A percentile compares a stretch with the other conserved stretches of the same genome.
phyloP scores from a whole-genome alignment of 2,329 filamentous ascomycete genomes.

The Hymenoscyphus albidus region DNA sequence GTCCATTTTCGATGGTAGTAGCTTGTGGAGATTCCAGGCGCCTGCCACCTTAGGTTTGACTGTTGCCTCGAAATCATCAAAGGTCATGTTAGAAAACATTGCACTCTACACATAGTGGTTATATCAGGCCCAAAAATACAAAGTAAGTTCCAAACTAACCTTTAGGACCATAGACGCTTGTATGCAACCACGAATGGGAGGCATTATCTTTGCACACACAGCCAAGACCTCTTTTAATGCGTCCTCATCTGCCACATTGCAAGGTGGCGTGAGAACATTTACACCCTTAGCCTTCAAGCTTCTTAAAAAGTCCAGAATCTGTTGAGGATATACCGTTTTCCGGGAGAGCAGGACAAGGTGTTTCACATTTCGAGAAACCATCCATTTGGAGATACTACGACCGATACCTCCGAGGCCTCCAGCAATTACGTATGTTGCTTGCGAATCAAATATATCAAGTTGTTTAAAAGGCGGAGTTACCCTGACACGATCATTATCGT shows the following conservation, averaged over 20 bases:
- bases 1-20: neutral
- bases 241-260: constrained; percentile 44
- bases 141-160: constrained; percentile 3
- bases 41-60: constrained; percentile 9
- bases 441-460: constrained; percentile 13
- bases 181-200: constrained; percentile 41
- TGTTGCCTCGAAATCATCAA: neutral
- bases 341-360: constrained; percentile 33
- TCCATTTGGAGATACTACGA: constrained; percentile 21
- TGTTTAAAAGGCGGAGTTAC: neutral
- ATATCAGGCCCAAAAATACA: too few species aligned
- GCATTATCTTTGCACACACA: constrained; percentile 11
- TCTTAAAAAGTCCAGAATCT: constrained; percentile 4
- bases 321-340: constrained; percentile 7
- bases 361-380: constrained; percentile 25
- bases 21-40: constrained; percentile 11
- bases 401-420: constrained; percentile 35
- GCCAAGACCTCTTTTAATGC: constrained; percentile 7
- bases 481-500: neutral
- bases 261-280: constrained; percentile 42
- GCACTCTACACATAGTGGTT: constrained; percentile 18
- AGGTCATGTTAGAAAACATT: constrained; percentile 19
- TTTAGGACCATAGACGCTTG: constrained; percentile 45
- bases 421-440: constrained; percentile 30
- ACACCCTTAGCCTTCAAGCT: constrained; percentile 33